Base-by-base conservation (phyloP, 768 basidiomycete species). In the Auricularia heimuer region DNA sequence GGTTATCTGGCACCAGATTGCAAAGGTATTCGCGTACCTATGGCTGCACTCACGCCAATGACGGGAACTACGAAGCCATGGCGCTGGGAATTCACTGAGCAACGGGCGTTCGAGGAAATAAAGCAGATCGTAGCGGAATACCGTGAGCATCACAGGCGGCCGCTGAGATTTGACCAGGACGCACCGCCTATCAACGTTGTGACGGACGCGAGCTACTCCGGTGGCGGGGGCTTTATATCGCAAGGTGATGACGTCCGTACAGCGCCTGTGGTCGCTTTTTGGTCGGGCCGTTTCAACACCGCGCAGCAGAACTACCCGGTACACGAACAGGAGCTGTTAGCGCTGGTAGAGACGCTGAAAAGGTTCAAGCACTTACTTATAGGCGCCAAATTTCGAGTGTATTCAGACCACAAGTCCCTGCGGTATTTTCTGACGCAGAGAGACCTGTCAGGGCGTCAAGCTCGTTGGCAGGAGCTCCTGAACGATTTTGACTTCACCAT, bases 221-320 rank as follows among this genome's bases (percentile, higher is more conserved):
- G 78, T 0, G 66, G 73, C 2, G 67, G 73, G 0, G 78, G 76
- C 0, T 65, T 76, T 0, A 47, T 78, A 4, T 62, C 65, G 16
- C 74, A 75, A 64, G 73, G 75, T 0, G 29, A 62, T 1, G 68
- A 71, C n/a, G 73, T 72, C 70, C 68, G 70, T 14, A 68, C 65
- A 0, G 76, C 72, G 0, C 65, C 65, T 0, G 61, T 75, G 1
- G 73, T 71, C 0, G 74, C 73, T 1, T 79, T 78, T 56, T 78
- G 71, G 54, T 80, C 76, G 0, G 76, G 74, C 0, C 79, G 77
- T 54, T 65, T 79, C 3, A 76, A 71, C n/a, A 35, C 72, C 0
- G 73, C 77, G 0, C 77, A 79, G 61, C 76, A 76, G 29, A 79
- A 79, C 47, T 79, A 80, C 56, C 73, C 29, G 29, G 29, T 29